Evolutionary conservation across 208 protist genomes (phyloP).

Genomic region (Phytomonas sp.): DNA sequence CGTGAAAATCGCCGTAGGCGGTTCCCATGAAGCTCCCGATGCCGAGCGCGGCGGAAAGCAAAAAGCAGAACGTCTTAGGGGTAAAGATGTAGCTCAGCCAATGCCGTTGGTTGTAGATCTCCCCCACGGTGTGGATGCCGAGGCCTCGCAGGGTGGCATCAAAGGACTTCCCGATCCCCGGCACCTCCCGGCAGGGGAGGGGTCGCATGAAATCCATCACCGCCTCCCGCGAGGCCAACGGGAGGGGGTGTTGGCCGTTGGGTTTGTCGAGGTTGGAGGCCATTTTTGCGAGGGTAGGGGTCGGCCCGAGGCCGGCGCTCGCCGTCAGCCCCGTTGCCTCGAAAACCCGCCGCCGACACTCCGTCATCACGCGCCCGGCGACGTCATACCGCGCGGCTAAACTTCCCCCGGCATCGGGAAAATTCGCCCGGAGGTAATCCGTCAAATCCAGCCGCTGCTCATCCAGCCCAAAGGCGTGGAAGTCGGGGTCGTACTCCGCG

Average conservation of each 20-base stretch:
- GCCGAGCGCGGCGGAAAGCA: constrained; percentile 41
- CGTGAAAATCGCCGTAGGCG: neutral
- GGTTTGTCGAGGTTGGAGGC: constrained; percentile 89
- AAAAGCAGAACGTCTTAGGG: constrained; percentile 53
- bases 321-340: constrained; percentile 54
- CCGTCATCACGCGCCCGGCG: constrained; percentile 31
- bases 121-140: constrained; percentile 36
- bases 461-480: constrained; percentile 41
- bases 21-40: constrained; percentile 20
- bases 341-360: constrained; percentile 36
- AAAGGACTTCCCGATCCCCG: constrained; percentile 52
- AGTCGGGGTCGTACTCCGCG: constrained; percentile 70
- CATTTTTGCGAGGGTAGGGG: constrained; percentile 80
- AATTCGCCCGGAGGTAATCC: constrained; percentile 19
- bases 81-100: constrained; percentile 48
- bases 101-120: constrained; percentile 47
- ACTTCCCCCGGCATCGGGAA: neutral
- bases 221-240: constrained; percentile 34
- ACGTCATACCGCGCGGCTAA: constrained; percentile 22
- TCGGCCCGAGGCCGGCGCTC: constrained; percentile 74
- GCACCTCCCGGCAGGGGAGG: constrained; percentile 37
- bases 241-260: constrained; percentile 77
- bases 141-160: constrained; percentile 40
- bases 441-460: constrained; percentile 73
- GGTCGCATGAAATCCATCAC: constrained; percentile 42